Evolutionary conservation across 2,329 filamentous ascomycete species (phyloP), one percentile per base, ranked within the genome.

Genomic region (Dothideomycetes sp.): DNA sequence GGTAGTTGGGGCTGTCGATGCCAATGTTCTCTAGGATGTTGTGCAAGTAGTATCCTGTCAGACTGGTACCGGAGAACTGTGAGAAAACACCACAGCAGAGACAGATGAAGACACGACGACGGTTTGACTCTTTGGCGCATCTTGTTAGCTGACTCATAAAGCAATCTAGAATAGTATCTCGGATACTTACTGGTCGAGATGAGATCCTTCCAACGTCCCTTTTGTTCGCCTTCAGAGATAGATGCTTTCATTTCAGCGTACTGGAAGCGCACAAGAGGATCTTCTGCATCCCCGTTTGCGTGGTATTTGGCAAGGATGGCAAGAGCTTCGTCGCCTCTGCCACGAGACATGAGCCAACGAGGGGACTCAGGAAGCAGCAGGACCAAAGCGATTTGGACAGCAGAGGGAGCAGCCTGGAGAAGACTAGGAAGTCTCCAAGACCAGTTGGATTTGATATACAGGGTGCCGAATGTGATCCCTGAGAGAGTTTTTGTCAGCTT

Each of bases 191-290:
- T 29, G 5, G 27, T 29, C 7, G 27, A 29, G 27, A 19, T 10
- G n/a, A 32, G 30, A 18, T 32, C 18, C 12, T 18, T 39, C 8
- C 18, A 39, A 18, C 36, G 12, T 2, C 16, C 34, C 16, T 27
- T 39, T 23, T 39, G 27, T 8, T 16, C 36, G 12, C 28, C 16
- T 13, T 15, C 2, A n/a, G 9, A 6, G 23, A 17, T 4, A 18
- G 24, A 22, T 35, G 23, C 70, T 52, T 70, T 71, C 59, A 83
- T 83, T 60, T 83, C 78, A 29, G 69, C 69, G 55, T 70, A 80
- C 56, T 83, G 76, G 54, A 78, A 78, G 50, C 78, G 73, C 10
- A 83, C 78, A 1, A 74, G 73, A 4, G 71, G 55, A 51, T 80
- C 73, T 53, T 72, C 64, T 40, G 53, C 55, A 50, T 79, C 66